phyloP scores from a whole-genome alignment of 768 basidiomycete genomes.

The Galerina sulciceps region DNA sequence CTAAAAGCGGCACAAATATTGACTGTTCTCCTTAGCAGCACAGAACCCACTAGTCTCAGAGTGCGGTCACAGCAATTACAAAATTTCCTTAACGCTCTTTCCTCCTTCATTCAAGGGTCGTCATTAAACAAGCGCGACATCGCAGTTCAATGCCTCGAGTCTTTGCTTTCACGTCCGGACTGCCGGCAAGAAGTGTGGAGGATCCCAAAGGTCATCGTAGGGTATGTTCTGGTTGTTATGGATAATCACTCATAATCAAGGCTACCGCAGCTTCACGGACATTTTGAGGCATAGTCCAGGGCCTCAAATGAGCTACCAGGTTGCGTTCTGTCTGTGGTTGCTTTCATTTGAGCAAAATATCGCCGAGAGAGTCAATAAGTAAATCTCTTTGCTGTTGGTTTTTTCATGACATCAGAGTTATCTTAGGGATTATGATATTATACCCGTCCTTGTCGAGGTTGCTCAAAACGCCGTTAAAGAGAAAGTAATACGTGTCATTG shows the following conservation, averaged over 20 bases:
- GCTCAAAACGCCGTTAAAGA: constrained; percentile 94
- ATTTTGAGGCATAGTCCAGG: constrained; percentile 80
- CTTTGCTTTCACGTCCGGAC: constrained; percentile 79
- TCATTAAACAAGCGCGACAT: constrained; percentile 80
- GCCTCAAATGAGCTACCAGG: constrained; percentile 96
- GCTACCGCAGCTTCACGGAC: constrained; percentile 68
- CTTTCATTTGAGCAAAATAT: constrained; percentile 88
- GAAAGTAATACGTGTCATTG: constrained; percentile 92
- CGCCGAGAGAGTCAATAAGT: constrained; percentile 89
- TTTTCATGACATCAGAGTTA: neutral
- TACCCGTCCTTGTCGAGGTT: constrained; percentile 81
- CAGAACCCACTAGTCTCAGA: constrained; percentile 52
- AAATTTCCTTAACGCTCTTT: constrained; percentile 63
- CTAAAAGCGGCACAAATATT: constrained; percentile 88
- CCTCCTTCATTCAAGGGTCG: constrained; percentile 62
- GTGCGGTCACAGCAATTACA: constrained; percentile 49
- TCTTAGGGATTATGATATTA: constrained; percentile 83
- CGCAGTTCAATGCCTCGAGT: constrained; percentile 89
- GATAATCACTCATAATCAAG: neutral
- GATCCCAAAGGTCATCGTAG: constrained; percentile 66
- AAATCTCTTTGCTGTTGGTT: constrained; percentile 18
- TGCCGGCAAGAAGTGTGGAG: constrained; percentile 83
- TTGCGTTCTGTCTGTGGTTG: constrained; percentile 92
- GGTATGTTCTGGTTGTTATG: constrained; percentile 45
- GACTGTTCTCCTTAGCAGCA: constrained; percentile 80